Base-by-base conservation (phyloP, 1,139 yeast species). In the Citeromyces siamensis region DNA sequence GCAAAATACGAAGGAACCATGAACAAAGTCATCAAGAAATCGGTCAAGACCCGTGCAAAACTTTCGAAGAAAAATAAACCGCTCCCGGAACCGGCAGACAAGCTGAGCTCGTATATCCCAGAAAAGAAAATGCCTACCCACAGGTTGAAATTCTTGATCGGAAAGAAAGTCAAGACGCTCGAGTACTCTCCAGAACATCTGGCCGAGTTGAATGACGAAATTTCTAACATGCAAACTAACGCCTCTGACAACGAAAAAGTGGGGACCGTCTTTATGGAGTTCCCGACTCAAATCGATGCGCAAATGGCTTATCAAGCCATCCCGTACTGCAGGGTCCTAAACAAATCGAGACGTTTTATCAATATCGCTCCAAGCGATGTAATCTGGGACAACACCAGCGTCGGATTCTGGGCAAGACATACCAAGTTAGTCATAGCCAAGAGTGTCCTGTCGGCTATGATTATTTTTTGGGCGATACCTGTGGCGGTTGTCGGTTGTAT, bases 401-500 rank as follows among this genome's bases (percentile, higher is more conserved):
- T 66, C 40, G 59, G 67, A n/a, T 56, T 63, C 40, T 48, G 49
- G 39, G 59, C 59, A 41, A 62, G 75, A 55, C 52, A 63, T 39
- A 46, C 58, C 17, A 66, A 71, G 49, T 56, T 54, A 38, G 35
- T 60, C 19, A 48, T 68, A 44, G 56, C 60, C 3, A 49, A 53
- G 17, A 56, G 72, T 8, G 54, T 70, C 37, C 61, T 71, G 43
- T 62, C 71, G 19, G 56, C 66, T 37, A 58, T 80, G 51, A 72
- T 85, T 43, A 69, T 88, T 39, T 80, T 86, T 55, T 90, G 97
- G 97, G 72, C 95, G 41, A 68, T 86, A 49, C 97, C 97, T 13
- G 96, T 88, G 37, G 95, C 96, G 2, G 84, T 85, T 55, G 95
- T 90, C 39, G 97, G 97, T 77, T 66, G 79, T 51, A 71, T 90